Percentiles rank a stretch among this genome's conserved stretches.
These are phyloP conservation scores for Lupinus albus DNA, from an alignment of 306 rosid species.

Conservation along the genomic window DNA sequence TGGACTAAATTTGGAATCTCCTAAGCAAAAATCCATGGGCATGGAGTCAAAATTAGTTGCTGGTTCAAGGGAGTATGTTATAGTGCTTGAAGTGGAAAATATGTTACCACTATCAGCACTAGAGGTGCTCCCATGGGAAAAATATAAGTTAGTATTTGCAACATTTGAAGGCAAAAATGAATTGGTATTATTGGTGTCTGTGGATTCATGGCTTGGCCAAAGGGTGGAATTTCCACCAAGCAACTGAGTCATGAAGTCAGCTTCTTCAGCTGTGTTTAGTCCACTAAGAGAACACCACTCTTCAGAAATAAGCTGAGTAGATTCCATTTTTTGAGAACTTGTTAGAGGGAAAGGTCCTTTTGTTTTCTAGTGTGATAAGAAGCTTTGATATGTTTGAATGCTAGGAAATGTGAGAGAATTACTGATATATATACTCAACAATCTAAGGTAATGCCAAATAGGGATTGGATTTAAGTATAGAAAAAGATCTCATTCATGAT, in stretches of 20 bases:
- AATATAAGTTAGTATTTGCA: constrained; percentile 40
- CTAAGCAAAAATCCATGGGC: constrained; percentile 38
- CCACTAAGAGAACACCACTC: constrained; percentile 72
- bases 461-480: constrained; percentile 39
- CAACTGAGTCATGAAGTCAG: constrained; percentile 65
- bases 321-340: constrained; percentile 50
- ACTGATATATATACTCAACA: constrained; percentile 48
- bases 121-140: constrained; percentile 43
- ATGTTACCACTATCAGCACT: constrained; percentile 22
- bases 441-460: constrained; percentile 36
- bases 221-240: constrained; percentile 47
- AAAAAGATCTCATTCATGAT: constrained; percentile 33
- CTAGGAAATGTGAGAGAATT: constrained; percentile 4
- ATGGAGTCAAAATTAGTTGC: constrained; percentile 39
- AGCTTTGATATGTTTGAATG: constrained; percentile 33
- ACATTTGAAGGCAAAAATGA: constrained; percentile 50
- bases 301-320: constrained; percentile 51
- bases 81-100: constrained; percentile 35
- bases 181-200: constrained; percentile 39
- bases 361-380: background rate
- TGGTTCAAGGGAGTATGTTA: constrained; percentile 37
- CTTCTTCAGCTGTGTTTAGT: constrained; percentile 57
- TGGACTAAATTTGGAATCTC: constrained; percentile 37
- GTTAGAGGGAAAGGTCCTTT: background rate
- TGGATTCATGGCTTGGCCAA: constrained; percentile 50